Evolutionary conservation across 352 stramenopile species (phyloP).

Genomic region (Aphanomyces cochlioides): DNA sequence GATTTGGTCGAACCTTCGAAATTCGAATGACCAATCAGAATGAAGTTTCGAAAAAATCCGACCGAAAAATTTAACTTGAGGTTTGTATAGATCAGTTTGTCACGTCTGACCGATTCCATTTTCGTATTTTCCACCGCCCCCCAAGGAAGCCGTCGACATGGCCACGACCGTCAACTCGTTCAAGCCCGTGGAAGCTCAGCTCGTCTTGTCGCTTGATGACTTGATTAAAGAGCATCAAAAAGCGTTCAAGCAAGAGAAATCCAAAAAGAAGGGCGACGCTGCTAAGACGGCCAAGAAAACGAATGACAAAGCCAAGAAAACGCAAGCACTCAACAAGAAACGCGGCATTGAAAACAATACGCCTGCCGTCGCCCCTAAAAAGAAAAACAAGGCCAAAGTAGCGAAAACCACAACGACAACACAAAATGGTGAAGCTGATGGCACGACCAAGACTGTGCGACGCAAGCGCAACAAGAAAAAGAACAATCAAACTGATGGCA

Average conservation of each 20-base stretch:
- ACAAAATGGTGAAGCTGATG: not conserved
- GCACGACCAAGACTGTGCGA: not conserved
- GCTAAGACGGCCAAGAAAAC: not conserved
- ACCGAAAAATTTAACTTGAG: slow-evolving; percentile 1
- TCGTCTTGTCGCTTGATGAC: slow-evolving; percentile 20
- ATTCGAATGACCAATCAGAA: slow-evolving; percentile 11
- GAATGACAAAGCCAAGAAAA: not conserved
- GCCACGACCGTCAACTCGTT: slow-evolving; percentile 1
- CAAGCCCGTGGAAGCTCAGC: slow-evolving; percentile 19
- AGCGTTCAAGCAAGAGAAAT: slow-evolving; percentile 10
- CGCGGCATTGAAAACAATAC: not conserved
- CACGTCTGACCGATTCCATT: not conserved
- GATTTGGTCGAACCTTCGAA: slow-evolving; percentile 17
- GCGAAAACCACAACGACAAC: not conserved
- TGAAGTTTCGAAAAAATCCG: slow-evolving; percentile 1
- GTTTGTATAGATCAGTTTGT: slow-evolving; percentile 8
- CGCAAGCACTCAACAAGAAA: not conserved
- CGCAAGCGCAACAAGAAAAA: slow-evolving; percentile 18
- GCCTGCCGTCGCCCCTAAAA: not conserved
- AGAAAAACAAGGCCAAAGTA: slow-evolving; percentile 14
- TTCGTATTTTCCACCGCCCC: slow-evolving; percentile 7
- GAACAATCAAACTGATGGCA: not conserved
- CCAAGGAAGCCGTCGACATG: not conserved
- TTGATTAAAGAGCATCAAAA: slow-evolving; percentile 15
- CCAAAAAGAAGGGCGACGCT: too few relatives aligned